Evolutionary conservation across 768 basidiomycete species (phyloP), one percentile per base, ranked within the genome.

Genomic region (Punctularia strigosozonata): DNA sequence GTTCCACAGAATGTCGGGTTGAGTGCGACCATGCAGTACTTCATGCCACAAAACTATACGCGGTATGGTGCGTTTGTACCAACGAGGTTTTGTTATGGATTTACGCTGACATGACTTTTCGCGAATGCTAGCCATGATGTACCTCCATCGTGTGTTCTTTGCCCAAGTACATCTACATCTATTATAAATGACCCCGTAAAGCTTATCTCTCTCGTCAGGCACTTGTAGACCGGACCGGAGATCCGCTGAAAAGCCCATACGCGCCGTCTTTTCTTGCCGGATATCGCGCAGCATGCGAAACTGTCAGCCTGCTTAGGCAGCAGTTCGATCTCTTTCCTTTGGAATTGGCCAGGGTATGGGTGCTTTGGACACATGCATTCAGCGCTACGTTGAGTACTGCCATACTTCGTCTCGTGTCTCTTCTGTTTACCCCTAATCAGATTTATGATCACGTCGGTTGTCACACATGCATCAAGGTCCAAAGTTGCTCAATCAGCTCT

Each of bases 131-230:
- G 80, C 77, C n/a, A 62, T 83, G 23, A 58, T 83, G 6, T 81
- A 81, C 50, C 69, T 83, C 36, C 80, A 83, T 52, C 77, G 82
- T 13, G 75, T 77, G 47, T 84, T 80, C 63, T 82, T 85, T 46
- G 77, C 80, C 3, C 76, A 81, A n/a, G n/a, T n/a, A n/a, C n/a
- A n/a, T n/a, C n/a, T n/a, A n/a, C n/a, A n/a, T n/a, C n/a, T n/a
- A n/a, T n/a, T n/a, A n/a, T n/a, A n/a, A n/a, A n/a, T n/a, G n/a
- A n/a, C n/a, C n/a, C n/a, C n/a, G n/a, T n/a, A n/a, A n/a, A n/a
- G n/a, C n/a, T n/a, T n/a, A n/a, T n/a, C n/a, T n/a, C n/a, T n/a
- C n/a, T n/a, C n/a, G n/a, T n/a, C n/a, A n/a, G 50, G 82, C 80
- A 3, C 66, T 85, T 25, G 64, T 68, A 18, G 79, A 71, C 37